Evolutionary conservation across 2,329 filamentous ascomycete species (phyloP).

Genomic region (Beauveria pseudobassiana): DNA sequence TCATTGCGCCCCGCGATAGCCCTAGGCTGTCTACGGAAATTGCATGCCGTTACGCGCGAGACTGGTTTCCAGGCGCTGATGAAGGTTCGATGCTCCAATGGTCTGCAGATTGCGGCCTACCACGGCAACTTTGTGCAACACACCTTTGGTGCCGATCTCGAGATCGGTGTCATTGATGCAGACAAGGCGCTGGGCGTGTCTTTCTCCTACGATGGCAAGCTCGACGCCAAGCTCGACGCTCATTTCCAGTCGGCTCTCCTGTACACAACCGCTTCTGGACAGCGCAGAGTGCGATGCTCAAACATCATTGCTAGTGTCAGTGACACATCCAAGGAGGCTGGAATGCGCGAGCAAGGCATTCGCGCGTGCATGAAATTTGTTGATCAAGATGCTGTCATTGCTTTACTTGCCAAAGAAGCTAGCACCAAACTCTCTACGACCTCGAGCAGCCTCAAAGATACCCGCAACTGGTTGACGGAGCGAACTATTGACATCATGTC

Average conservation of each 20-base stretch:
- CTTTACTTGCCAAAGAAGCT: conserved; percentile 87
- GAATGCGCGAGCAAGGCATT: conserved; percentile 43
- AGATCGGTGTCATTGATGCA: conserved; percentile 85
- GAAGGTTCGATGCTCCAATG: conserved; percentile 97
- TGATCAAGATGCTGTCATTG: conserved; percentile 88
- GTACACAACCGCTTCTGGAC: conserved; percentile 84
- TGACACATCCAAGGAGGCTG: conserved; percentile 46
- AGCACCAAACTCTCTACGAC: conserved; percentile 68
- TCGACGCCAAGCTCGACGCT: conserved; percentile 93
- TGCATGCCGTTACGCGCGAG: conserved; percentile 76
- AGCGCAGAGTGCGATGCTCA: conserved; percentile 84
- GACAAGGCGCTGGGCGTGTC: conserved; percentile 90
- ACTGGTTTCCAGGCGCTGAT: conserved; percentile 94
- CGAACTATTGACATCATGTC: conserved; percentile 89
- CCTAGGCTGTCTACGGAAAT: conserved; percentile 80
- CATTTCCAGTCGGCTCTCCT: conserved; percentile 95
- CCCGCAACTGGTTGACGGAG: conserved; percentile 75
- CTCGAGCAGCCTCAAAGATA: conserved; percentile 73
- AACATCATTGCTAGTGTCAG: conserved; percentile 92
- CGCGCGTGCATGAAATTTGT: conserved; percentile 85
- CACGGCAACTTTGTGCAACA: conserved; percentile 96
- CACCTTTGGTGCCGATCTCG: conserved; percentile 87
- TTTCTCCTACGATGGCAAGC: conserved; percentile 92
- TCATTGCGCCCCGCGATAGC: conserved; percentile 77
- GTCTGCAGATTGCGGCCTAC: conserved; percentile 86